A percentile compares a stretch with the other conserved stretches of the same genome.
phyloP scores from a whole-genome alignment of 1,284 basidiomycete genomes.

The Sporisorium graminicola region DNA sequence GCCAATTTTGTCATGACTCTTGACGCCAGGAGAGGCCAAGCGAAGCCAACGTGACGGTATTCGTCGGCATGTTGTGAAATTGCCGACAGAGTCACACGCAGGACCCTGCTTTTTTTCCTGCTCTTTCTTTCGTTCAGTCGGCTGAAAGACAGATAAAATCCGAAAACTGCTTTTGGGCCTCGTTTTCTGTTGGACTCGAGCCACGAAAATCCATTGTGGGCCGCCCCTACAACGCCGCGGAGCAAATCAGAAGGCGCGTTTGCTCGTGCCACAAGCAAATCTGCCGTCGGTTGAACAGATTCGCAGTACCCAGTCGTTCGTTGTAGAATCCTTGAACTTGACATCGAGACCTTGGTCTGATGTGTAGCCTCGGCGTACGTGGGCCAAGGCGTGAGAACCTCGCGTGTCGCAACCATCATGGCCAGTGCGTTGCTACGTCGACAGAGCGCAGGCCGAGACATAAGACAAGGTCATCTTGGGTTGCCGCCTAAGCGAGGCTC shows the following conservation, averaged over 20 bases:
- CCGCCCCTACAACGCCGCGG: constrained; percentile 25
- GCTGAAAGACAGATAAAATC: constrained; percentile 6
- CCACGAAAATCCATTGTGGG: constrained; percentile 8
- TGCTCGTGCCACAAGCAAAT: background rate
- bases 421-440: background rate
- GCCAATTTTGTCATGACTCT: constrained; percentile 25
- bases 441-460: constrained; percentile 1
- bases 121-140: constrained; percentile 2
- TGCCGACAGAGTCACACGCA: background rate
- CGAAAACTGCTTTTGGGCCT: constrained; percentile 6
- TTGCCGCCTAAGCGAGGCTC: constrained; percentile 32
- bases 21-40: constrained; percentile 7
- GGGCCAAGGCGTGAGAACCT: too few relatives aligned
- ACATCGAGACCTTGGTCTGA: too few relatives aligned
- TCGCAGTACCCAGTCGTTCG: too few relatives aligned
- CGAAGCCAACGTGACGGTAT: background rate
- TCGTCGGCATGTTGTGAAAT: constrained; percentile 17
- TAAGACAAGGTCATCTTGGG: background rate
- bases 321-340: too few relatives aligned
- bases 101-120: constrained; percentile 29
- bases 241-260: constrained; percentile 11
- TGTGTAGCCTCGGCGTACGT: too few relatives aligned
- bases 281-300: background rate
- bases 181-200: background rate
- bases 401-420: background rate